These are phyloP conservation scores for Rehmannia glutinosa DNA, from an alignment of 257 asterid genomes.

Conservation along the genomic window DNA sequence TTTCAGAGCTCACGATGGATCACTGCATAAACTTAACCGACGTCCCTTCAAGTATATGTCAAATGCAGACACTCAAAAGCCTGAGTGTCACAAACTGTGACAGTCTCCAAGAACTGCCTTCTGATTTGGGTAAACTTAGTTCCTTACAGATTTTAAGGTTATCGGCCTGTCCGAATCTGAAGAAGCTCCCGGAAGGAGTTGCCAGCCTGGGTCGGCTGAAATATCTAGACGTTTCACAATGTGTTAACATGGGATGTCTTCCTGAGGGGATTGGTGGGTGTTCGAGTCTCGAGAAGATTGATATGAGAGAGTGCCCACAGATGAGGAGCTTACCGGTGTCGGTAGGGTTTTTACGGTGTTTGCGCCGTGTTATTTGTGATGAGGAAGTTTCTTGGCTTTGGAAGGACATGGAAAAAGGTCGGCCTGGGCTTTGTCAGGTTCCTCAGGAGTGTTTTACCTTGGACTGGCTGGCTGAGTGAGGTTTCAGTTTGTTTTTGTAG, in stretches of 20 bases:
- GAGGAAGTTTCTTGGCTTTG: slow-evolving; percentile 64
- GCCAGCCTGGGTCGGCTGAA: slow-evolving; percentile 46
- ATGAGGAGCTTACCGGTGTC: slow-evolving; percentile 57
- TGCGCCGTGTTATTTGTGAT: slow-evolving; percentile 67
- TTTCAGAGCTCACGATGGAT: slow-evolving; percentile 76
- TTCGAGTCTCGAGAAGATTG: slow-evolving; percentile 68
- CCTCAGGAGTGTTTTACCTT: slow-evolving; percentile 72
- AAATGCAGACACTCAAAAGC: slow-evolving; percentile 57
- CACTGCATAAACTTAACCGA: slow-evolving; percentile 76
- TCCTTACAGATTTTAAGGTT: slow-evolving; percentile 53
- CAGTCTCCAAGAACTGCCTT: slow-evolving; percentile 59
- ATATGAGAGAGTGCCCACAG: slow-evolving; percentile 81
- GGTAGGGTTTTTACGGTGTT: slow-evolving; percentile 25
- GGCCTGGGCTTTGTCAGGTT: slow-evolving; percentile 56
- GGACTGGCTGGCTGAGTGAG: slow-evolving; percentile 72
- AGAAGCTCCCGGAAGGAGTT: slow-evolving; percentile 47
- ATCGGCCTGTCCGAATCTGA: slow-evolving; percentile 72
- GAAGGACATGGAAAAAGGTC: slow-evolving; percentile 54
- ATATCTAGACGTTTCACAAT: slow-evolving; percentile 73
- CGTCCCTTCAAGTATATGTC: slow-evolving; percentile 56
- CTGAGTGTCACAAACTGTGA: slow-evolving; percentile 85
- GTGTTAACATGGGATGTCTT: slow-evolving; percentile 60
- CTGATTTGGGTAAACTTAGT: slow-evolving; percentile 47
- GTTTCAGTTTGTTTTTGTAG: neutral
- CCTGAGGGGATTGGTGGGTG: slow-evolving; percentile 73